These are phyloP conservation scores for Leptographium galeiforme DNA, from an alignment of 2,329 filamentous ascomycete species.

Conservation along the genomic window DNA sequence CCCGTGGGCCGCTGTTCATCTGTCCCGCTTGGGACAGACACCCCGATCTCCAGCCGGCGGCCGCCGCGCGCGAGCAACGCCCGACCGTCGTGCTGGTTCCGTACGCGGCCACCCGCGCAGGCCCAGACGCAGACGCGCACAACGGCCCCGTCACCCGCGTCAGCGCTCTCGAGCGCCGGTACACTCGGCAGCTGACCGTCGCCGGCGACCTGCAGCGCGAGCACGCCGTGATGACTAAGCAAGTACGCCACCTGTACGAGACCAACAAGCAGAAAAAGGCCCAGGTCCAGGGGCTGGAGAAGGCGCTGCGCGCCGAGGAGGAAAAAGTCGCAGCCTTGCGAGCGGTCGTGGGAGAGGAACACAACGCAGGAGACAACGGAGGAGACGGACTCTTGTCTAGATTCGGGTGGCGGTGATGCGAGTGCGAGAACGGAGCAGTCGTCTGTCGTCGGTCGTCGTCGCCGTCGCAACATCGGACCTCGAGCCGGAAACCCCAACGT, in stretches of 20 bases:
- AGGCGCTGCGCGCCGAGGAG: background rate
- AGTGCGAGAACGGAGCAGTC: too few relatives aligned
- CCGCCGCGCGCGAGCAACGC: conserved; percentile 28
- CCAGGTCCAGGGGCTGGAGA: background rate
- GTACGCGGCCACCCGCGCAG: conserved; percentile 11
- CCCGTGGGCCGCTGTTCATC: conserved; percentile 34
- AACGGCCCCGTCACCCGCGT: conserved; percentile 13
- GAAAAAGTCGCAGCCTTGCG: too few relatives aligned
- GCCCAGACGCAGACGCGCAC: conserved; percentile 6
- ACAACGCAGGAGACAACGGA: too few relatives aligned
- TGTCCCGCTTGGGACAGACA: conserved; percentile 36
- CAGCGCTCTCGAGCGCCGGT: conserved; percentile 20
- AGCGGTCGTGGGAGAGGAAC: too few relatives aligned
- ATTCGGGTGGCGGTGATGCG: too few relatives aligned
- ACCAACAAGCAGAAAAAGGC: conserved; percentile 1
- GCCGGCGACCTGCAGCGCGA: conserved; percentile 3
- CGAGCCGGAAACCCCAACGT: too few relatives aligned
- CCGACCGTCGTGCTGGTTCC: conserved; percentile 23
- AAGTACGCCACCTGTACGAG: conserved; percentile 2
- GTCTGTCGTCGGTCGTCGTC: too few relatives aligned
- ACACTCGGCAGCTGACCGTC: conserved; percentile 5
- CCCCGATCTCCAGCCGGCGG: conserved; percentile 26
- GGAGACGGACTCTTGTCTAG: too few relatives aligned
- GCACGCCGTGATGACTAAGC: conserved; percentile 3
- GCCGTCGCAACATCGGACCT: too few relatives aligned